Percentiles rank a stretch among this genome's conserved stretches.
Conservation (phyloP, 352 stramenopile species). For the Nothophytophthora sp. region DNA sequence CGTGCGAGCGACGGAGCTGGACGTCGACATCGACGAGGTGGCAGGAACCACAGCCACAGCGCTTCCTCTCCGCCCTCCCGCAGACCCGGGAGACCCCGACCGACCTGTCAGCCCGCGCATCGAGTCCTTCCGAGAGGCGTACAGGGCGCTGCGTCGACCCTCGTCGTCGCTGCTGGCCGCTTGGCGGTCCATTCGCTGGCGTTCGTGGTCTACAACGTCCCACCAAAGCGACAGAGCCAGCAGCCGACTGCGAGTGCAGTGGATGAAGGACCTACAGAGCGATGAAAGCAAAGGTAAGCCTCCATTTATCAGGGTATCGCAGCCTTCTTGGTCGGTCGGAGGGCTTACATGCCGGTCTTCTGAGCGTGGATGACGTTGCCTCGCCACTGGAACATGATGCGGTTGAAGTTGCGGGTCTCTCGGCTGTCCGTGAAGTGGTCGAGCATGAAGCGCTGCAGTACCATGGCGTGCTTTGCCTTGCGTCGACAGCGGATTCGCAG, state of each 20-base stretch:
- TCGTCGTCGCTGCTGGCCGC: conserved; percentile 7
- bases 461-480: conserved; percentile 24
- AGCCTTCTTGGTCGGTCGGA: too few relatives aligned
- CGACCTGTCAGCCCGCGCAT: conserved; percentile 3
- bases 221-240: conserved; percentile 59
- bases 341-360: conserved; percentile 37
- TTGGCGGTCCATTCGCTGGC: conserved; percentile 60
- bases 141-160: conserved; percentile 8
- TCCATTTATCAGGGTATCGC: too few relatives aligned
- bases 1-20: conserved; percentile 1
- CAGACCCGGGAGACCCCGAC: conserved; percentile 18
- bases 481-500: conserved; percentile 52
- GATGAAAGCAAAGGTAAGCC: too few relatives aligned
- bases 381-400: conserved; percentile 76
- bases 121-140: conserved; percentile 11
- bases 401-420: conserved; percentile 73
- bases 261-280: conserved; percentile 38
- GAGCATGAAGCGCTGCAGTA: conserved; percentile 63
- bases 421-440: conserved; percentile 53
- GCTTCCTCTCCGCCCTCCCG: conserved; percentile 6
- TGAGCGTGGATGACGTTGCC: conserved; percentile 73
- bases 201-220: conserved; percentile 66
- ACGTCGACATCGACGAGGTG: too few relatives aligned
- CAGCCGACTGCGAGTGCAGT: conserved; percentile 57
- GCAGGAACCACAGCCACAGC: too few relatives aligned